A percentile compares a stretch with the other conserved stretches of the same genome.
phyloP scores from a whole-genome alignment of 2,329 filamentous ascomycete genomes.

The Colletotrichum gigasporum region DNA sequence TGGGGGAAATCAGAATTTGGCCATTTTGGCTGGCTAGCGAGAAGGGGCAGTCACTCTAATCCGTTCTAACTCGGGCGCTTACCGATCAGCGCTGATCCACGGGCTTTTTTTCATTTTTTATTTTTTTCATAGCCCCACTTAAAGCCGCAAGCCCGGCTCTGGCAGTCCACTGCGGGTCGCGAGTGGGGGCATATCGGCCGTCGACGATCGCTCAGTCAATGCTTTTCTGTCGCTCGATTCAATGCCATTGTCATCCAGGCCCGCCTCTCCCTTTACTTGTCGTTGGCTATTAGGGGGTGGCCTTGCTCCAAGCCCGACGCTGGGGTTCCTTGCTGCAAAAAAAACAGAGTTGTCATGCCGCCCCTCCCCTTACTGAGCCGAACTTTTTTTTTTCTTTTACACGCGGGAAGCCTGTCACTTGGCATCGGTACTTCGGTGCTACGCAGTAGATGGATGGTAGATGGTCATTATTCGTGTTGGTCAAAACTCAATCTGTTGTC shows the following conservation, averaged over 20 bases:
- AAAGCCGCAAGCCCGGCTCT: conserved; percentile 6
- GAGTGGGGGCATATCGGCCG: conserved; percentile 7
- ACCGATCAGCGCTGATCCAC: conserved; percentile 2
- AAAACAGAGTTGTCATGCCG: background rate
- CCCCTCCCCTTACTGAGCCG: background rate
- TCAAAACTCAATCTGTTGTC: background rate
- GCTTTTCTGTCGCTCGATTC: background rate
- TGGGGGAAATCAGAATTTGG: conserved; percentile 13
- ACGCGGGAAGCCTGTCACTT: background rate
- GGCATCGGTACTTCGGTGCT: background rate
- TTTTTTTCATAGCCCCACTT: conserved; percentile 1
- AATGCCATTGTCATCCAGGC: conserved; percentile 8
- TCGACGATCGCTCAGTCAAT: conserved; percentile 14
- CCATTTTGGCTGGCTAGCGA: background rate
- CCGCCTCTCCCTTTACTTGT: conserved; percentile 10
- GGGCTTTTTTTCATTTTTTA: background rate
- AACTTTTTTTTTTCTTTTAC: background rate
- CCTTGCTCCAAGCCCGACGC: background rate
- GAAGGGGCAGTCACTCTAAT: conserved; percentile 7
- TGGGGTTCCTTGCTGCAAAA: conserved; percentile 8
- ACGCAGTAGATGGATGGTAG: background rate
- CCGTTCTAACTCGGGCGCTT: conserved; percentile 18
- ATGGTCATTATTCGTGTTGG: conserved; percentile 4
- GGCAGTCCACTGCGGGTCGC: background rate
- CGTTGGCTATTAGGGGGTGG: conserved; percentile 14